Evolutionary conservation across 306 rosid species (phyloP), one percentile per base, ranked within the genome.

Genomic region (Gynostemma pentaphyllum): DNA sequence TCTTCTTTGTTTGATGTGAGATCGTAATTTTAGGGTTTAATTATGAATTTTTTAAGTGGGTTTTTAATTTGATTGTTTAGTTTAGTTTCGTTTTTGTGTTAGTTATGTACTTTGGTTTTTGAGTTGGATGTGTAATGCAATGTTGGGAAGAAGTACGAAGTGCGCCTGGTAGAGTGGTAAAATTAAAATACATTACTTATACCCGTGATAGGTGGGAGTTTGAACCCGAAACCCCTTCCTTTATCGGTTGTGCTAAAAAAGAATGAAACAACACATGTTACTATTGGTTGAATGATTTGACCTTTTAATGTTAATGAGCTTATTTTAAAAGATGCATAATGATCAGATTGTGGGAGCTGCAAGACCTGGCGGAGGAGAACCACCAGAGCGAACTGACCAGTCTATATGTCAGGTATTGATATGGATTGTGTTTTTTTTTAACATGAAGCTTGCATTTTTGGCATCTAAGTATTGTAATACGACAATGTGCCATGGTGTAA

Each of bases 391-490:
- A 76, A 50, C 42, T 12, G 95, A 88, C 48, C 97, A 90, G 76
- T 90, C 88, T 32, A 76, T 85, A 29, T 90, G 97, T 83, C 95
- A 87, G 97, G 97, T 90, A 79, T 56, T 69, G 30, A 59, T 27
- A 49, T 78, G 23, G 59, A 68, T 27, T 67, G 72, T 41, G 45
- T n/a, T 60, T 65, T 70, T 3, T 21, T 28, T 69, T 67, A 26
- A 50, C 13, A 67, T 34, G 32, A 67, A 32, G 40, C 52, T 63
- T 67, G 71, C 64, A 53, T 32, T 32, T 54, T 66, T 45, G 53
- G 18, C 47, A 40, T 28, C 44, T 37, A 72, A 52, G 65, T 67
- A 66, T 53, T 77, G 68, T 26, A 47, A 63, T 66, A 66, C 67
- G 55, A 52, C 57, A 30, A 39, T 68, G 46, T 37, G 28, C n/a